Percentiles rank a stretch among this genome's conserved stretches.
Conservation (phyloP, 1,284 basidiomycete genomes). For the Hortiboletus rubellus region DNA sequence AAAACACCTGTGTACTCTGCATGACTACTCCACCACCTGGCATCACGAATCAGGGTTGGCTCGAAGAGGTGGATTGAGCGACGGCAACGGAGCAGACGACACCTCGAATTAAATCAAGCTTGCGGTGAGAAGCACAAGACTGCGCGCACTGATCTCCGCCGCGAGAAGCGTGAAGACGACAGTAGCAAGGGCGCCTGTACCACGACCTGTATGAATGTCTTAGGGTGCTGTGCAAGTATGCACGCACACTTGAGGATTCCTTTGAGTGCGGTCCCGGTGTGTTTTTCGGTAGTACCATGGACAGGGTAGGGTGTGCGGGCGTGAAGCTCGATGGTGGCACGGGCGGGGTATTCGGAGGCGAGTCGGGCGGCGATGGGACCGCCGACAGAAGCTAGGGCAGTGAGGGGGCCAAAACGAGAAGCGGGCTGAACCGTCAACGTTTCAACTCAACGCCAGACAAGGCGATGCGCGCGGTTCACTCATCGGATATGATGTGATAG, state of each 20-base stretch:
- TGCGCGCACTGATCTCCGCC: conserved; percentile 66
- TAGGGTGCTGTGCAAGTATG: conserved; percentile 60
- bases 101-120: conserved; percentile 57
- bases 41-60: conserved; percentile 37
- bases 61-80: conserved; percentile 35
- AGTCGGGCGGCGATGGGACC: conserved; percentile 75
- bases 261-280: conserved; percentile 51
- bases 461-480: no score
- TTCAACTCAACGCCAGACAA: conserved; percentile 10
- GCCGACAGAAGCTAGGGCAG: conserved; percentile 64
- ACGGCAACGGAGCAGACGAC: conserved; percentile 67
- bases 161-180: conserved; percentile 37
- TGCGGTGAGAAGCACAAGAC: conserved; percentile 64
- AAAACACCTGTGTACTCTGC: conserved; percentile 49
- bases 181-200: conserved; percentile 51
- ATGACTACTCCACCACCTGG: conserved; percentile 26
- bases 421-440: conserved; percentile 34
- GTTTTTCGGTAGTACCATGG: conserved; percentile 65
- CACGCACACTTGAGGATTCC: conserved; percentile 58
- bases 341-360: conserved; percentile 64
- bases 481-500: no score
- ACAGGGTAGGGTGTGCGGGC: conserved; percentile 66
- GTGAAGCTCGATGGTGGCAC: conserved; percentile 68
- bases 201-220: conserved; percentile 71
- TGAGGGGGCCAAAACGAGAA: conserved; percentile 37